Base-by-base conservation (phyloP, 1,284 basidiomycete genomes). In the Cryptococcus depauperatus region DNA sequence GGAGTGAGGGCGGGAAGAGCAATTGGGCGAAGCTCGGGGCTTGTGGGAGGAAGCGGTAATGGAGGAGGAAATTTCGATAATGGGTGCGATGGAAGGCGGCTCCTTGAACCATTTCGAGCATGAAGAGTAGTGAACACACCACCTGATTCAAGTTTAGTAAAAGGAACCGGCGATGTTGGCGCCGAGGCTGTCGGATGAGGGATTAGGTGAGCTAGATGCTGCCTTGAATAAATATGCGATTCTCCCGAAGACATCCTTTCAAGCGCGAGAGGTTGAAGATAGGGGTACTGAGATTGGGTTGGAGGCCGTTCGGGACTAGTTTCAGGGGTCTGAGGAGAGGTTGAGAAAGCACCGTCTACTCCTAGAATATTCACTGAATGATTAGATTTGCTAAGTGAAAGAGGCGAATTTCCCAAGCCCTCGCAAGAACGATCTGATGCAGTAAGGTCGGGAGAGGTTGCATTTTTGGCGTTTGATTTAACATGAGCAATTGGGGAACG, bases 1-100 rank as follows among this genome's bases (percentile, higher is more conserved):
- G 62, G 62, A 3, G 64, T 63, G 41, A 64, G 32, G 2, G 38
- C 26, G 5, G 64, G 64, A 13, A 66, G 48, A 5, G 48, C 61
- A 1, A 66, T 52, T 5, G 61, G 56, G n/a, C 50, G 44, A 10
- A 66, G 37, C 43, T 61, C 59, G 19, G 64, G 64, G 19, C 56
- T 58, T 13, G 29, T 37, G 6, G 62, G 62, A 1, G 56, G 42
- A 0, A 25, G 37, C 13, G 56, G 47, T 13, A 44, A 13, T 5
- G 50, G 37, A 19, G 56, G 53, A 4, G 47, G 37, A 5, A 23
- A 35, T 19, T 18, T 26, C 9, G 41, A 39, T 37, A 49, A 41
- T 2, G 55, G 55, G 45, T 58, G 44, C 41, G 46, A 52, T 7
- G 57, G 56, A 33, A 58, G 41, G 22, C 35, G 41, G 4, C 45